These are phyloP conservation scores for Monosporascus sp. DNA, from an alignment of 2,329 filamentous ascomycete species.

Conservation along the genomic window DNA sequence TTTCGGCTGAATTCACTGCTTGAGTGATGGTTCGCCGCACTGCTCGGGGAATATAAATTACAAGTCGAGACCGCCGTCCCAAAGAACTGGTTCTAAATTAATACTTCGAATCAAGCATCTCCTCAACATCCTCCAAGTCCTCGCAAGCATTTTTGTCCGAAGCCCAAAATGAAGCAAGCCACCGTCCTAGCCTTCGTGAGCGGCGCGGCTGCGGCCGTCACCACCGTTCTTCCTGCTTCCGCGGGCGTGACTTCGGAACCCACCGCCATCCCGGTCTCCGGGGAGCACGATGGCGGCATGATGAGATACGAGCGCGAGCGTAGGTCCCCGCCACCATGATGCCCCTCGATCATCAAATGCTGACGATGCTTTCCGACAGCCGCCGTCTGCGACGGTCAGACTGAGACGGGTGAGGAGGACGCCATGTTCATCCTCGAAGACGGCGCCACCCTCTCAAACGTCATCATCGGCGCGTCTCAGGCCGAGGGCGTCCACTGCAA, in stretches of 20 bases:
- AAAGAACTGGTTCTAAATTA: background rate
- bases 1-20: no score
- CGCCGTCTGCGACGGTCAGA: background rate
- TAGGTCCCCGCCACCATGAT: background rate
- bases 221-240: conserved; percentile 3
- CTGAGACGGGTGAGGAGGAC: background rate
- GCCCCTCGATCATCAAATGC: background rate
- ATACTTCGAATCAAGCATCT: background rate
- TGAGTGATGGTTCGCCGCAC: no score
- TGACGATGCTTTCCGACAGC: background rate
- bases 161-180: background rate
- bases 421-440: conserved; percentile 2
- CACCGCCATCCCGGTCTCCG: conserved; percentile 4
- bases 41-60: no score
- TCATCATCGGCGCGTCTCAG: conserved; percentile 1
- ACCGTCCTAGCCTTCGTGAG: background rate
- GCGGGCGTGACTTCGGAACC: conserved; percentile 4
- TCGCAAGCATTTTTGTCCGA: background rate
- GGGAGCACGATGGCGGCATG: conserved; percentile 1
- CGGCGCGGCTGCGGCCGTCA: conserved; percentile 1
- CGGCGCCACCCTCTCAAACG: conserved; percentile 2
- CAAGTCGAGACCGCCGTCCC: no score
- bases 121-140: background rate
- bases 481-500: conserved; percentile 1
- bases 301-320: background rate